A percentile compares a stretch with the other conserved stretches of the same genome.
Evolutionary conservation across 2,329 filamentous ascomycete species (phyloP).

Genomic region (Colletotrichum cereale): DNA sequence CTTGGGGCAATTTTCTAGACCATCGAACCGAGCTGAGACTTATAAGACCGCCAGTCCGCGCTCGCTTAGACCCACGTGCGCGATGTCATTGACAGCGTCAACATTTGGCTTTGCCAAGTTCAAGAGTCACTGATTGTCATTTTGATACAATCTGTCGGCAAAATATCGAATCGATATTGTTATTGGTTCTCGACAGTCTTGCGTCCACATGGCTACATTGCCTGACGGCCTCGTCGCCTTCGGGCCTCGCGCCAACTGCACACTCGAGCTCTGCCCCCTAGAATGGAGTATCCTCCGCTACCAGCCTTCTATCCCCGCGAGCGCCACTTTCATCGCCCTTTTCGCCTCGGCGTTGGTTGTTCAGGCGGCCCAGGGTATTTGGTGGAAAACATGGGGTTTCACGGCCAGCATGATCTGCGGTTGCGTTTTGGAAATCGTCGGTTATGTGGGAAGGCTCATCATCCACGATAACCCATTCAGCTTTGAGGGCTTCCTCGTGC

Average conservation of each 20-base stretch:
- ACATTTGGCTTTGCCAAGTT: no score
- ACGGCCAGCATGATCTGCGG: constrained; percentile 65
- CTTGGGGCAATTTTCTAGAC: no score
- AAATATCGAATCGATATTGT: neutral
- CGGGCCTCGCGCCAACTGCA: constrained; percentile 60
- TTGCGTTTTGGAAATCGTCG: constrained; percentile 69
- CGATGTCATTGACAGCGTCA: neutral
- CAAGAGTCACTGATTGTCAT: neutral
- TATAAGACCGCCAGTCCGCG: neutral
- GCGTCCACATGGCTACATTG: constrained; percentile 5
- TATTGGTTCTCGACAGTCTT: no score
- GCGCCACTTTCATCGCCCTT: constrained; percentile 52
- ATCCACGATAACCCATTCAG: constrained; percentile 68
- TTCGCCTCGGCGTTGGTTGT: constrained; percentile 58
- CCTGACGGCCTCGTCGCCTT: constrained; percentile 47
- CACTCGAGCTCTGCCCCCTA: constrained; percentile 58
- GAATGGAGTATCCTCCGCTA: constrained; percentile 57
- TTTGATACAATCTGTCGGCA: neutral
- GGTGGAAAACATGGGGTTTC: constrained; percentile 58
- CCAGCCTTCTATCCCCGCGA: constrained; percentile 53
- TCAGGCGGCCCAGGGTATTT: constrained; percentile 56
- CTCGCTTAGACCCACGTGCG: neutral
- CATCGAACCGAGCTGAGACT: neutral
- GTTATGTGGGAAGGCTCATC: constrained; percentile 71
- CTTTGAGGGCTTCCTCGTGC: constrained; percentile 71